Evolutionary conservation across 106 monocot genomes (phyloP), one percentile per base, ranked within the genome.

Genomic region (Agapanthus africanus): DNA sequence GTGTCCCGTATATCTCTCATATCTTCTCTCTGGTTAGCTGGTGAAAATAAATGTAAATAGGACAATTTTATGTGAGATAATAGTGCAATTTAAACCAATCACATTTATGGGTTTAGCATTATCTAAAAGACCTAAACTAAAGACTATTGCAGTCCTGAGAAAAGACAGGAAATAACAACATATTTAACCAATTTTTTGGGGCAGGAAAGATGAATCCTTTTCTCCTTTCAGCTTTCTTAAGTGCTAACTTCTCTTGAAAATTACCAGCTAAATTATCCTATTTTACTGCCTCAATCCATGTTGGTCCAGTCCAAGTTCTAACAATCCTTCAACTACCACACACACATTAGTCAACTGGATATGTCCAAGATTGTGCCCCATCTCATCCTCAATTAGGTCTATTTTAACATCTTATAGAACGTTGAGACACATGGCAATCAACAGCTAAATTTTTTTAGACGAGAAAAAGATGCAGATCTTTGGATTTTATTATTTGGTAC

Each of bases 1-100:
- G 78, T 13, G 91, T 91, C 40, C 91, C 95, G 75, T 95, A 95
- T 11, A 82, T 74, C 46, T 80, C 76, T 74, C 37, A 76, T 68
- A 95, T 80, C 41, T 95, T 77, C 32, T 74, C 81, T 71, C 69
- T 51, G 52, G 81, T 84, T 71, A 95, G 79, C 95, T 95, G 83
- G 44, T 33, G 28, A 51, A 28, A 80, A 51, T 23, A 73, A 14
- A 50, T 56, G n/a, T 26, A 25, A 25, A 69, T 40, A 54, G 51
- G 38, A 60, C 14, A 23, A 69, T 52, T 23, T 54, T 30, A 23
- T 33, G 19, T 47, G 18, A 50, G 28, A 46, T 31, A 26, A 44
- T n/a, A 47, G n/a, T 35, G 6, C 7, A 61, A 35, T 35, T 36
- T 61, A 61, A 1, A 34, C 4, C n/a, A 61, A 61, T 33, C n/a